Conservation (phyloP, 2,329 filamentous ascomycete genomes). For the Pseudocercospora pini-densiflorae region DNA sequence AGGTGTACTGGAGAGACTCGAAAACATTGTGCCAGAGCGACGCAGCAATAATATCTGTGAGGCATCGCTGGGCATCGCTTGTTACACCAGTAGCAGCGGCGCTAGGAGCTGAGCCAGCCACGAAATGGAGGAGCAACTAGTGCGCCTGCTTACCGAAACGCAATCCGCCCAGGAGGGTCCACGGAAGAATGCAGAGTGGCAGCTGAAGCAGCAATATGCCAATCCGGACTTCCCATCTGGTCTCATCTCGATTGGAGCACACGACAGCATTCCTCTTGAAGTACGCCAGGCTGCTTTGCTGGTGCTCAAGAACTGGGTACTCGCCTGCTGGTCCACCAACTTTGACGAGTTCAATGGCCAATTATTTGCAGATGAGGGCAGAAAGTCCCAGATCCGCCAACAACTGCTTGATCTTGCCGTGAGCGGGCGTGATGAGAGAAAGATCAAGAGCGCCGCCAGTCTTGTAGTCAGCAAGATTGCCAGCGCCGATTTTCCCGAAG, state of each 20-base stretch:
- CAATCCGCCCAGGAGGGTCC: conserved; percentile 76
- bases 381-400: conserved; percentile 74
- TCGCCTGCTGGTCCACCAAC: conserved; percentile 79
- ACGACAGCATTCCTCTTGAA: conserved; percentile 71
- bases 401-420: conserved; percentile 78
- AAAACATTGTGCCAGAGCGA: background rate
- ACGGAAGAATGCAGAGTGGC: conserved; percentile 84
- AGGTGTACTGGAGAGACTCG: background rate
- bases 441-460: conserved; percentile 87
- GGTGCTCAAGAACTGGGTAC: conserved; percentile 79
- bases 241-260: conserved; percentile 79
- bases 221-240: conserved; percentile 75
- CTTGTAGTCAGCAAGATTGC: conserved; percentile 93
- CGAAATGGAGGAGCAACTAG: conserved; percentile 89
- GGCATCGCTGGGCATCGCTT: conserved; percentile 6
- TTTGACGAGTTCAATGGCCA: conserved; percentile 70
- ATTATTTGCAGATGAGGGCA: conserved; percentile 69
- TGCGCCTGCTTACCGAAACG: conserved; percentile 84
- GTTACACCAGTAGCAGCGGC: conserved; percentile 20
- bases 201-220: conserved; percentile 72
- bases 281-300: conserved; percentile 84
- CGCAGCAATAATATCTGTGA: background rate
- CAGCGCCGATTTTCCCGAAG: conserved; percentile 87
- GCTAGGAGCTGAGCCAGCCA: conserved; percentile 27
- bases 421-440: conserved; percentile 74